A percentile compares a stretch with the other conserved stretches of the same genome.
phyloP scores from a whole-genome alignment of 1,139 yeast genomes.

The Kodamaea sp. region DNA sequence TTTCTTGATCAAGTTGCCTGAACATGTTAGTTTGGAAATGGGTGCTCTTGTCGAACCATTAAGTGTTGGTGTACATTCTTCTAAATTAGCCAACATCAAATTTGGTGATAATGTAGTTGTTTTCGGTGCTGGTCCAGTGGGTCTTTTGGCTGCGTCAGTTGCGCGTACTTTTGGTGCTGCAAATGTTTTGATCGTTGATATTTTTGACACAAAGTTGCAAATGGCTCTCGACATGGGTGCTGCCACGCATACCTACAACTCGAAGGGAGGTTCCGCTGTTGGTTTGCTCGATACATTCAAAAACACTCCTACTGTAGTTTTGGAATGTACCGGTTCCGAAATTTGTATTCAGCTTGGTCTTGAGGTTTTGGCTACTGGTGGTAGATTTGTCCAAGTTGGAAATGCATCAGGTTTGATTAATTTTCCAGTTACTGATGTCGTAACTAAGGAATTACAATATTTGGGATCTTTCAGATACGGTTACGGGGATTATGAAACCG shows the following conservation, averaged over 20 bases:
- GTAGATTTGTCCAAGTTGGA: conserved; percentile 71
- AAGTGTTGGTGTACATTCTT: conserved; percentile 82
- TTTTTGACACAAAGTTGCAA: conserved; percentile 54
- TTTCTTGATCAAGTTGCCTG: conserved; percentile 76
- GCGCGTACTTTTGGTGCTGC: conserved; percentile 84
- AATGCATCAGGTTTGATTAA: conserved; percentile 64
- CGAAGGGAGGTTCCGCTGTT: conserved; percentile 41
- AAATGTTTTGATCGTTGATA: conserved; percentile 61
- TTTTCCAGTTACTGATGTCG: conserved; percentile 73
- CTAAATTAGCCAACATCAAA: conserved; percentile 60
- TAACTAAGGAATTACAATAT: conserved; percentile 65
- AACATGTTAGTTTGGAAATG: conserved; percentile 70
- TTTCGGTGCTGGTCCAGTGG: conserved; percentile 95
- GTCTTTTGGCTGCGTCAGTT: conserved; percentile 71
- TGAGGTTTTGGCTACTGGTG: conserved; percentile 55
- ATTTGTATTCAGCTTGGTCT: conserved; percentile 66
- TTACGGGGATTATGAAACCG: conserved; percentile 71
- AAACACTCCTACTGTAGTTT: conserved; percentile 52
- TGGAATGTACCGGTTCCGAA: conserved; percentile 75
- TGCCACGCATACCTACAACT: conserved; percentile 60
- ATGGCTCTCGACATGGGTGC: conserved; percentile 56
- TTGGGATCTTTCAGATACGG: conserved; percentile 82
- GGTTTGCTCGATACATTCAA: conserved; percentile 41
- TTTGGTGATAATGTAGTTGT: conserved; percentile 76
- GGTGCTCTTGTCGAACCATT: conserved; percentile 91